phyloP scores from a whole-genome alignment of 2,329 filamentous ascomycete genomes.

The Periconia sp. region DNA sequence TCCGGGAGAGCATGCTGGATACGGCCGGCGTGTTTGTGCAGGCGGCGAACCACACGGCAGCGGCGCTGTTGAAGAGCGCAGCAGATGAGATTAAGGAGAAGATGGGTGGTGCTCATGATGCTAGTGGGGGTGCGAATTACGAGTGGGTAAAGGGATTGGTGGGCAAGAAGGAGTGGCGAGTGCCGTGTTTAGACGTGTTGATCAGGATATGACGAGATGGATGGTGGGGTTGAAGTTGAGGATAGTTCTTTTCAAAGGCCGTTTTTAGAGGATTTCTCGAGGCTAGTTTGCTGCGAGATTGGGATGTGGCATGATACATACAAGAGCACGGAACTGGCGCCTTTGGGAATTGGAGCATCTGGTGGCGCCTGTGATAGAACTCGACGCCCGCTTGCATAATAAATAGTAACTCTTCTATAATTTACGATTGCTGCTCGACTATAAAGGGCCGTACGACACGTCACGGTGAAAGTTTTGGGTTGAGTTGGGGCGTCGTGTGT shows the following conservation, averaged over 20 bases:
- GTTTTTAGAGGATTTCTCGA: neutral
- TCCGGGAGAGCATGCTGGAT: slow-evolving; percentile 59
- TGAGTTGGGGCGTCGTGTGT: no score
- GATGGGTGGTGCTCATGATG: slow-evolving; percentile 50
- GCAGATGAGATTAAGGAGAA: slow-evolving; percentile 32
- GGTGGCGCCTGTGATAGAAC: neutral
- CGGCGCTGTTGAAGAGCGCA: slow-evolving; percentile 30
- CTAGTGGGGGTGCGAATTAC: slow-evolving; percentile 64
- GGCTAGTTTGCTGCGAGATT: neutral
- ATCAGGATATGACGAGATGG: slow-evolving; percentile 59
- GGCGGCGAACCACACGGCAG: slow-evolving; percentile 60
- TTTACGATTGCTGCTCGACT: no score
- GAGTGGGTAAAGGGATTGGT: slow-evolving; percentile 85
- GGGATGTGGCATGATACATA: neutral
- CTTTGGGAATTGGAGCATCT: neutral
- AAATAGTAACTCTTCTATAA: no score
- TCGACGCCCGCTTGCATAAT: no score
- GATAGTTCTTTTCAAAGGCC: neutral
- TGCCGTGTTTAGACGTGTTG: slow-evolving; percentile 88
- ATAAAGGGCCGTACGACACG: neutral
- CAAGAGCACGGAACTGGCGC: neutral
- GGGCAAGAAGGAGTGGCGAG: slow-evolving; percentile 82
- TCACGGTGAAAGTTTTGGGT: neutral
- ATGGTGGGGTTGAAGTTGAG: neutral
- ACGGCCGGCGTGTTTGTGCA: slow-evolving; percentile 69